Percentiles rank a stretch among this genome's conserved stretches.
phyloP scores from a whole-genome alignment of 129 eudicot genomes.

The Pseudognaphalium luteoalbum region DNA sequence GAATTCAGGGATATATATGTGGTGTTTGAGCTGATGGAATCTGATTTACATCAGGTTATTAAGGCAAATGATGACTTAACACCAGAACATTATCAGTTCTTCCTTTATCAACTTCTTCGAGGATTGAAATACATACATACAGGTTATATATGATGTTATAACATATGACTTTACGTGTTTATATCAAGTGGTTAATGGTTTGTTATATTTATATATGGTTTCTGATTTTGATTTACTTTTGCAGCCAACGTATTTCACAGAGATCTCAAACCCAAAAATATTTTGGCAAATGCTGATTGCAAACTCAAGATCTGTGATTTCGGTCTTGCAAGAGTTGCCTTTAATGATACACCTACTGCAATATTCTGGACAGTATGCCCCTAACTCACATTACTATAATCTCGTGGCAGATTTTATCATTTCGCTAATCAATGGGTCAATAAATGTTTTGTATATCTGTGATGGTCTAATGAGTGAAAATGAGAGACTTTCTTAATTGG shows the following conservation, averaged over 20 bases:
- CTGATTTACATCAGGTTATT: slow-evolving; percentile 94
- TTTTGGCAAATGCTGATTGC: slow-evolving; percentile 93
- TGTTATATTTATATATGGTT: neutral
- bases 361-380: slow-evolving; percentile 89
- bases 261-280: slow-evolving; percentile 90
- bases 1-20: slow-evolving; percentile 89
- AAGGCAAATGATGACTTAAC: slow-evolving; percentile 96
- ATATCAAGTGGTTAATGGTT: slow-evolving; percentile 11
- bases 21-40: slow-evolving; percentile 95
- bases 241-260: slow-evolving; percentile 96
- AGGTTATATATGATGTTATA: slow-evolving; percentile 39
- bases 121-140: slow-evolving; percentile 94
- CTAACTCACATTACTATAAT: neutral
- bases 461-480: neutral
- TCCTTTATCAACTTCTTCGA: slow-evolving; percentile 92
- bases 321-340: slow-evolving; percentile 98
- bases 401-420: neutral
- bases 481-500: neutral
- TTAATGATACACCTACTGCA: slow-evolving; percentile 95
- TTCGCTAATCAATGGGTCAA: neutral
- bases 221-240: slow-evolving; percentile 22
- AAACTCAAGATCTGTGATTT: slow-evolving; percentile 91
- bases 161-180: neutral
- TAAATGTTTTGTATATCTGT: neutral
- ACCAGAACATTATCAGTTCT: slow-evolving; percentile 92